These are phyloP conservation scores for Lachancea lanzarotensis DNA, from an alignment of 805 yeast species.

Conservation along the genomic window DNA sequence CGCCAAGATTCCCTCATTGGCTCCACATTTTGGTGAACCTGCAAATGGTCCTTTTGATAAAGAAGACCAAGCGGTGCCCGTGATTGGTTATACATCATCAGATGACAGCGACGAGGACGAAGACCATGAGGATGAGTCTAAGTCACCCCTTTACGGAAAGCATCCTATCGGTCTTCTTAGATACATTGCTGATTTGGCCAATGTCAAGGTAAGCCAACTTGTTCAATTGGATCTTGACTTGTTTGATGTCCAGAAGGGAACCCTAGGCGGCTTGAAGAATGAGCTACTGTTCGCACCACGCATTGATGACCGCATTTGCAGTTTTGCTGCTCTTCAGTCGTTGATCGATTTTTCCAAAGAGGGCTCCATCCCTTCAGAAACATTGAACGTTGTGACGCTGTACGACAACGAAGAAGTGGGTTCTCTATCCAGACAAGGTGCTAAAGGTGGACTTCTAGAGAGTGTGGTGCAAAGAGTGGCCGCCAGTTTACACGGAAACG, in stretches of 20 bases:
- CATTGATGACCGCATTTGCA: conserved; percentile 77
- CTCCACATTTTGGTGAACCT: conserved; percentile 78
- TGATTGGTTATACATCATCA: conserved; percentile 49
- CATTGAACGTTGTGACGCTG: conserved; percentile 55
- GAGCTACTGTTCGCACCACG: conserved; percentile 81
- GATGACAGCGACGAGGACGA: conserved; percentile 32
- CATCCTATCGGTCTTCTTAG: conserved; percentile 65
- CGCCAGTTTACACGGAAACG: conserved; percentile 22
- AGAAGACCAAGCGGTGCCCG: conserved; percentile 75
- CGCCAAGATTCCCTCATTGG: conserved; percentile 77
- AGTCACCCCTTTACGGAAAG: conserved; percentile 59
- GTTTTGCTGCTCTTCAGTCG: conserved; percentile 62
- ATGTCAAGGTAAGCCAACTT: conserved; percentile 53
- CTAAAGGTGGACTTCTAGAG: conserved; percentile 69
- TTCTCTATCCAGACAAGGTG: conserved; percentile 73
- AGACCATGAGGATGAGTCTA: conserved; percentile 53
- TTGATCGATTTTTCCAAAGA: conserved; percentile 44
- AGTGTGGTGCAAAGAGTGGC: conserved; percentile 53
- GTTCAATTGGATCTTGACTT: conserved; percentile 69
- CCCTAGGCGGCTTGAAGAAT: conserved; percentile 66
- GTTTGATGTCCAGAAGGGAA: conserved; percentile 75
- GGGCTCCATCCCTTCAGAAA: conserved; percentile 34
- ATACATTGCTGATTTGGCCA: conserved; percentile 57
- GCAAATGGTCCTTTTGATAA: conserved; percentile 65
- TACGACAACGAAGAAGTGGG: conserved; percentile 85